Evolutionary conservation across 2,329 filamentous ascomycete species (phyloP), one percentile per base, ranked within the genome.

Genomic region (Sclerotinia trifoliorum): DNA sequence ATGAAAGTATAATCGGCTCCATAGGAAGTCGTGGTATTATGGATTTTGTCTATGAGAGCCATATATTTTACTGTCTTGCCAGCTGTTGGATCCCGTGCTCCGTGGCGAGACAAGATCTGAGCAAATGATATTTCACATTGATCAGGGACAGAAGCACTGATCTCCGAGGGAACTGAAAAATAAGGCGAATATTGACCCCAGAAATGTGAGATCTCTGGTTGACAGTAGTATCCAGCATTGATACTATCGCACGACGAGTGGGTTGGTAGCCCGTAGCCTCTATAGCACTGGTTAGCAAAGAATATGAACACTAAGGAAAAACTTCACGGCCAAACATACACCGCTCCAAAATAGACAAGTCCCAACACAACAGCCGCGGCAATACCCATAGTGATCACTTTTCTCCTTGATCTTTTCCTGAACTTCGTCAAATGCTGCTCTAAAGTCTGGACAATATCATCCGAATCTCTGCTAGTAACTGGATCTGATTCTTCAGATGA

Each of bases 171-270:
- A 0, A 94, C 89, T 0, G 89, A 85, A 79, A 91, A 97, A 80
- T 88, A 96, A 2, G 93, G 92, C 24, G 92, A 90, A 78, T 97
- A 97, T 78, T 94, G 93, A 67, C 93, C 94, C 92, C 93, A 96
- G 67, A 69, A 75, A 26, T 74, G 77, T 58, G 77, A 77, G 48
- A 78, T 76, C 54, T 73, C 69, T 35, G 75, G 72, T 66, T 73
- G 69, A 66, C 77, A 78, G 67, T 72, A 72, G 67, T 74, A 78
- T 48, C 77, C 77, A 65, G 68, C 58, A 13, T 74, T 66, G 19
- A 75, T 66, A 26, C 72, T 73, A 66, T 77, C 75, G 73, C 77
- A 78, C 46, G 73, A 73, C 44, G 67, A 69, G 19, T 67, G 63
- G 21, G 35, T 49, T 35, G 68, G 48, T 32, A 68, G 49, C n/a